A percentile compares a stretch with the other conserved stretches of the same genome.
These are phyloP conservation scores for Rhizomucor pusillus DNA, from an alignment of 371 early-diverging fungal genomes.

Conservation along the genomic window DNA sequence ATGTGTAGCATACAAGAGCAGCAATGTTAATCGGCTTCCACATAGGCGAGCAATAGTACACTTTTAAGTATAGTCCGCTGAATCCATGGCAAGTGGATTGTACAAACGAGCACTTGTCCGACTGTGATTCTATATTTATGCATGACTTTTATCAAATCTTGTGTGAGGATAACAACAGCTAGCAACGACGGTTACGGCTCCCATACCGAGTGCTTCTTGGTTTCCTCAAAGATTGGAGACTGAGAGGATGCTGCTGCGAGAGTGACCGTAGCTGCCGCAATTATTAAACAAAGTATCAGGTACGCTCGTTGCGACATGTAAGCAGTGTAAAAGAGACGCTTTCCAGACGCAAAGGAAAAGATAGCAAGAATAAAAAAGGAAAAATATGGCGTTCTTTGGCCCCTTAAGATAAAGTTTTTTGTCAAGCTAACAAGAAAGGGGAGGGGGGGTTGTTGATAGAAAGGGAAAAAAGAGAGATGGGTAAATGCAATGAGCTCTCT, in stretches of 20 bases:
- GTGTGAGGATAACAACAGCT: no score
- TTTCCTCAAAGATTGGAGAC: no score
- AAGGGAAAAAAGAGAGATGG: neutral
- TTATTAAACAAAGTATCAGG: neutral
- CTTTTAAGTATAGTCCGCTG: constrained; percentile 51
- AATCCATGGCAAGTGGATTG: constrained; percentile 49
- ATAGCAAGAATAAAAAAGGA: neutral
- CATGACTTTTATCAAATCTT: constrained; percentile 24
- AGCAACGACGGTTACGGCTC: neutral
- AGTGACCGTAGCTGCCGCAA: neutral
- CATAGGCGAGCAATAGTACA: constrained; percentile 59
- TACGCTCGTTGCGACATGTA: neutral
- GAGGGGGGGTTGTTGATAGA: neutral
- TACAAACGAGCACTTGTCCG: constrained; percentile 58
- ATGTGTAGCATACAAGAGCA: constrained; percentile 35
- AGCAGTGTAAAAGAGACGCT: neutral
- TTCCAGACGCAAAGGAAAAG: constrained; percentile 11
- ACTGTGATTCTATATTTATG: constrained; percentile 46
- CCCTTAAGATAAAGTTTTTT: neutral
- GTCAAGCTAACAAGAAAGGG: neutral
- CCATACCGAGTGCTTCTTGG: neutral
- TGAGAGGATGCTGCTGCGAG: no score
- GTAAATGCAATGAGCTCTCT: neutral
- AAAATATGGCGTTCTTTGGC: constrained; percentile 1
- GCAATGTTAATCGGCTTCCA: constrained; percentile 38